A percentile compares a stretch with the other conserved stretches of the same genome.
phyloP scores from a whole-genome alignment of 306 rosid genomes.

The Styphnolobium japonicum region DNA sequence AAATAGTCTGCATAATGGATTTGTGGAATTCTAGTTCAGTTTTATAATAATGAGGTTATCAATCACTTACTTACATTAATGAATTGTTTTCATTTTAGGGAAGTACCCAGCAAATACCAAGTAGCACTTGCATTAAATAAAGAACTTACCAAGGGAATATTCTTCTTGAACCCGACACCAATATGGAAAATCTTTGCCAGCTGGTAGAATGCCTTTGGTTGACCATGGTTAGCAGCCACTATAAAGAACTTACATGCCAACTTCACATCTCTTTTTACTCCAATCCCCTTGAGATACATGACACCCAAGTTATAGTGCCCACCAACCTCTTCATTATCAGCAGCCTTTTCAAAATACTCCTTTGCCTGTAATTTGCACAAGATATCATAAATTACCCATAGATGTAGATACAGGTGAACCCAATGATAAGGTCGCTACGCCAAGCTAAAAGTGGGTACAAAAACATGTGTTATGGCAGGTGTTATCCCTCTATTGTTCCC shows the following conservation, averaged over 20 bases:
- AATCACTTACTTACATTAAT: background rate
- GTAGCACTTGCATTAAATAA: background rate
- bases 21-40: background rate
- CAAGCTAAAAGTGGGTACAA: background rate
- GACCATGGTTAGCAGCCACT: slow-evolving; percentile 84
- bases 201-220: slow-evolving; percentile 98
- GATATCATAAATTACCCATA: slow-evolving; percentile 5
- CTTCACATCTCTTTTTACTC: slow-evolving; percentile 86
- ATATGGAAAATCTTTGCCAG: slow-evolving; percentile 96
- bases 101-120: background rate
- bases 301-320: slow-evolving; percentile 96
- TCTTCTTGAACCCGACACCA: slow-evolving; percentile 89
- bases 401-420: background rate
- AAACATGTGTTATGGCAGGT: background rate
- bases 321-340: slow-evolving; percentile 68
- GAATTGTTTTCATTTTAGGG: background rate
- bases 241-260: slow-evolving; percentile 65
- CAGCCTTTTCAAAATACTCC: slow-evolving; percentile 96
- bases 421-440: background rate
- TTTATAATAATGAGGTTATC: background rate
- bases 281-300: slow-evolving; percentile 93
- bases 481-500: background rate
- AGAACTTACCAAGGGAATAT: slow-evolving; percentile 64
- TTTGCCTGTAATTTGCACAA: slow-evolving; percentile 57
- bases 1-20: background rate